Evolutionary conservation across 2,329 filamentous ascomycete genomes (phyloP), one percentile per base, ranked within the genome.

Genomic region (Colletotrichum aenigma): DNA sequence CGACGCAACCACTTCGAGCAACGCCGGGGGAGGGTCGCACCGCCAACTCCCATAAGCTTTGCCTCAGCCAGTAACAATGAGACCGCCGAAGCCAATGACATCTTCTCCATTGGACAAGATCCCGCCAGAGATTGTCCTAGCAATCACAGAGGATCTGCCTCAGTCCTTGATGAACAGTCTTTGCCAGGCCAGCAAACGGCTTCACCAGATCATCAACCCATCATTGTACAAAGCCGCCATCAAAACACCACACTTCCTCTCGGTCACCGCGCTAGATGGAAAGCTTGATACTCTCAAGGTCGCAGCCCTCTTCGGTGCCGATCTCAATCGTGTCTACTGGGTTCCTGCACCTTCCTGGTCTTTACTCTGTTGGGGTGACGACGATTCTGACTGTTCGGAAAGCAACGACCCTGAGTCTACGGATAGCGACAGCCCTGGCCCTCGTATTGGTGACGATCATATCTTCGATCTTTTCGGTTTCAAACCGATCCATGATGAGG

Each of bases 71-170:
- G 16, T 0, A 2, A 43, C 16, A 1, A 43, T 43, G 38, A 43
- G 0, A 43, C 8, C 0, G 18, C 18, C 0, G 38, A n/a, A 48
- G 43, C 43, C 43, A 2, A 43, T 18, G 18, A 21, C 9, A 0
- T 48, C 38, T 4, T 48, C 43, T 2, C 43, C 10, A 48, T 48
- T 48, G 3, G 43, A 4, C 0, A 48, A 1, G 0, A 48, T 48
- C 0, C 43, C 43, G 1, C 43, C 43, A 7, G 43, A 48, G 43
- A 48, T 48, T n/a, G 43, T 48, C 0, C 43, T 48, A 0, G 10
- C 43, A 0, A 48, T 48, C 2, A 1, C 43, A n/a, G 18, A 48
- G 9, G 9, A 48, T 0, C 9, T 48, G 0, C 43, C 43, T 3
- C 43, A 21, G n/a, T 21, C 4, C 2, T 48, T n/a, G n/a, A 0